Evolutionary conservation across 1,284 basidiomycete species (phyloP), one percentile per base, ranked within the genome.

Genomic region (Ustilago curta): DNA sequence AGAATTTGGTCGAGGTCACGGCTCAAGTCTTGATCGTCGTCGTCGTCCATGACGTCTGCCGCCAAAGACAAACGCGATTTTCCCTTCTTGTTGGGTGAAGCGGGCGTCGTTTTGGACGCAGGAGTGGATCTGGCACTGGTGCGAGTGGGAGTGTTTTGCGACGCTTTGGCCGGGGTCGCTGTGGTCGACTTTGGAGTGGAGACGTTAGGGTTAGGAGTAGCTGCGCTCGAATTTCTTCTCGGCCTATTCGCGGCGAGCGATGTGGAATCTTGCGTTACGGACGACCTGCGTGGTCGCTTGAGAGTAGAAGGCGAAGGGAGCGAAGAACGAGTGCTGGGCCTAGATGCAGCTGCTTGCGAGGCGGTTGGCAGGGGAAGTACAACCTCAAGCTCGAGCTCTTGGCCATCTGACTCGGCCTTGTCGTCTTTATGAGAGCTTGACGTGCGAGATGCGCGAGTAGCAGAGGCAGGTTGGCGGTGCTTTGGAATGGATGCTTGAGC

Each of bases 181-280:
- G 31, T 49, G 31, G 39, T 40, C 0, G 56, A 23, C 29, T 50
- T 63, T 37, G 67, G 21, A 14, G 23, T 21, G 40, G 18, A 27
- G 32, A 42, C 39, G 53, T 32, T 23, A 37, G 45, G 62, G 21
- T 37, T 25, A 2, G 56, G 37, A 29, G 31, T 29, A 11, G 50
- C 55, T 27, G 48, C 35, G 23, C 21, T 49, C 2, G 68, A 70
- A 50, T 50, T 57, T 12, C 68, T 59, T 32, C 49, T 55, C 4
- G 68, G 61, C 21, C 68, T 56, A 0, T 57, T 60, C 2, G 40
- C 58, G 14, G 68, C 53, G 25, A 70, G 53, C 5, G 61, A 70
- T 23, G 49, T 9, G 27, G 40, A 12, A 12, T 37, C 18, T 37
- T 50, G 52, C 16, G 45, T 44, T 8, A 29, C 25, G 3, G 68